A percentile compares a stretch with the other conserved stretches of the same genome.
Evolutionary conservation across 1,284 basidiomycete species (phyloP).

Genomic region (Irpex sp.): DNA sequence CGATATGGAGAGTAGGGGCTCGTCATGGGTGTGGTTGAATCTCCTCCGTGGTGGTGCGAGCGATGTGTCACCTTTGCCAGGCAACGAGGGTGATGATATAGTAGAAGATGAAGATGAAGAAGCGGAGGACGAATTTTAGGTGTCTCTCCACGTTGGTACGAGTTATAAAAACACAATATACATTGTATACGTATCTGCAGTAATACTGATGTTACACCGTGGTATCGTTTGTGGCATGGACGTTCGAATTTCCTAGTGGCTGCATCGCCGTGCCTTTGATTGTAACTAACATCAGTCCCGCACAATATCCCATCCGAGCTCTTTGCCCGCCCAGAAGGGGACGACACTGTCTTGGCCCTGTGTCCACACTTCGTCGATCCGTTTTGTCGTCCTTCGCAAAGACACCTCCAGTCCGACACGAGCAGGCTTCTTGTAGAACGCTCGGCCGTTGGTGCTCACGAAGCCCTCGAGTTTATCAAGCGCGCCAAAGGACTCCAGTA

Average conservation of each 20-base stretch:
- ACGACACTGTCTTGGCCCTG: conserved; percentile 62
- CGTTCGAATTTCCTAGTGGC: too few species aligned
- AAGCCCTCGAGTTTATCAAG: conserved; percentile 80
- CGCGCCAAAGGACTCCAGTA: conserved; percentile 85
- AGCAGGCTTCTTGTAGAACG: conserved; percentile 65
- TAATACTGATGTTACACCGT: too few species aligned
- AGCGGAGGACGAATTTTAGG: neutral
- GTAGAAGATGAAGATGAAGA: conserved; percentile 10
- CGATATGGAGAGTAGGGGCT: conserved; percentile 70
- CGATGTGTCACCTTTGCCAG: conserved; percentile 31
- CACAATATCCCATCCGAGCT: conserved; percentile 79
- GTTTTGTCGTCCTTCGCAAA: conserved; percentile 36
- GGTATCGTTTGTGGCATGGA: too few species aligned
- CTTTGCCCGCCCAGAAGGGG: conserved; percentile 91
- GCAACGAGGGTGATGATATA: conserved; percentile 29
- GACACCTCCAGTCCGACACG: conserved; percentile 25
- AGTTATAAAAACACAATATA: too few species aligned
- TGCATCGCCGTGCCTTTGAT: neutral
- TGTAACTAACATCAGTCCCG: neutral
- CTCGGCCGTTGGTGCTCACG: conserved; percentile 72
- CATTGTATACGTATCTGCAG: too few species aligned
- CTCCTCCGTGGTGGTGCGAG: conserved; percentile 47
- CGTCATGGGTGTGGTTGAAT: conserved; percentile 63
- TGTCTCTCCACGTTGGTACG: too few species aligned
- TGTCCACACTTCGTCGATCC: conserved; percentile 51